These are phyloP conservation scores for Neonectria coccinea DNA, from an alignment of 2,329 filamentous ascomycete species.

Conservation along the genomic window DNA sequence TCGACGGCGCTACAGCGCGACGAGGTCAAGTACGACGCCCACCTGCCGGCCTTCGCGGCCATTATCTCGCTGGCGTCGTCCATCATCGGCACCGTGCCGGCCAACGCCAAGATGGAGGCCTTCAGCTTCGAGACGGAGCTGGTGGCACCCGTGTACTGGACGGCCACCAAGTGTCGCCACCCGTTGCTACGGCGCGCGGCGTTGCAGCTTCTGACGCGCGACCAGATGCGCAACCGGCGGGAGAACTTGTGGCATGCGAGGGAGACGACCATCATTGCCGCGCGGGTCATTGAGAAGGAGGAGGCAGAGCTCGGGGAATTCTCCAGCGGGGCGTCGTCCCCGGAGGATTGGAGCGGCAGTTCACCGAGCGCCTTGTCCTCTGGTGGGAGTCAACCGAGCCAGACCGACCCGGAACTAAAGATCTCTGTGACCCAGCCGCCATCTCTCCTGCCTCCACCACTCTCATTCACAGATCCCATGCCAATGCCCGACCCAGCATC, in stretches of 20 bases:
- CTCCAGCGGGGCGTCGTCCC: not conserved
- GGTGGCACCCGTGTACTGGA: constrained; percentile 57
- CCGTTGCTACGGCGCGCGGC: constrained; percentile 55
- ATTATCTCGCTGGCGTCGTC: constrained; percentile 52
- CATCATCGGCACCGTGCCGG: constrained; percentile 38
- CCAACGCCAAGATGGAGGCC: constrained; percentile 30
- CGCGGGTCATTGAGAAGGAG: constrained; percentile 52
- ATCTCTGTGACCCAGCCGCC: constrained; percentile 31
- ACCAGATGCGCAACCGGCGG: constrained; percentile 47
- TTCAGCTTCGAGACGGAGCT: constrained; percentile 59
- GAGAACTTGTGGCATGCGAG: constrained; percentile 56
- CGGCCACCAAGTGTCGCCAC: constrained; percentile 55
- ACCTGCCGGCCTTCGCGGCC: constrained; percentile 51
- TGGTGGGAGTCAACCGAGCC: not conserved
- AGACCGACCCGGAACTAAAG: constrained; percentile 19
- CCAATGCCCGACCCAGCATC: constrained; percentile 16
- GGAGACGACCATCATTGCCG: constrained; percentile 49
- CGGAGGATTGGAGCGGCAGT: not conserved
- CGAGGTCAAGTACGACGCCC: constrained; percentile 52
- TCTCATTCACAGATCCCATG: constrained; percentile 36
- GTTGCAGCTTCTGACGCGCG: constrained; percentile 50
- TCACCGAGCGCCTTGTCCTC: not conserved
- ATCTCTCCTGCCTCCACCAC: constrained; percentile 4
- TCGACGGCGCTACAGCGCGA: constrained; percentile 45
- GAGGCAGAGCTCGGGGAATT: constrained; percentile 37